Evolutionary conservation across 768 basidiomycete species (phyloP).

Genomic region (Naematelia aurantialba): DNA sequence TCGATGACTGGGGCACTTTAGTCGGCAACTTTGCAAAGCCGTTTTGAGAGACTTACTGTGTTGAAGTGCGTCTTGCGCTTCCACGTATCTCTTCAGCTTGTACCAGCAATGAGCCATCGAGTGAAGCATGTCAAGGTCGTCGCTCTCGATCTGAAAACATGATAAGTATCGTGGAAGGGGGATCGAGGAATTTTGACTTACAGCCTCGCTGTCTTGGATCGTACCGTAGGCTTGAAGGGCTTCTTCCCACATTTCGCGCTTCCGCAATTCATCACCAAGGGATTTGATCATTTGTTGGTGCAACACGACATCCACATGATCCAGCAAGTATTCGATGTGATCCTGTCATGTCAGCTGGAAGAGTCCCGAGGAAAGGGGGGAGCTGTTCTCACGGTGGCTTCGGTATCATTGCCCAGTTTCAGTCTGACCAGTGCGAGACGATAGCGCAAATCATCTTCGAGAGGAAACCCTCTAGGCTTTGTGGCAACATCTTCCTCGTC

Average conservation of each 20-base stretch:
- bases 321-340: constrained; percentile 69
- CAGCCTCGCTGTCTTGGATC: constrained; percentile 69
- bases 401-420: constrained; percentile 70
- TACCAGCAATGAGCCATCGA: constrained; percentile 80
- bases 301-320: constrained; percentile 64
- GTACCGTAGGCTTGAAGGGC: constrained; percentile 76
- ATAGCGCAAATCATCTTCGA: constrained; percentile 76
- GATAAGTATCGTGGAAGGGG: neutral
- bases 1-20: constrained; percentile 59
- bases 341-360: constrained; percentile 54
- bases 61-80: constrained; percentile 78
- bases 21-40: neutral
- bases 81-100: constrained; percentile 67
- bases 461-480: constrained; percentile 58
- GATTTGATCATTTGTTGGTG: constrained; percentile 76
- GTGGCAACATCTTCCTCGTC: constrained; percentile 55
- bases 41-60: constrained; percentile 57
- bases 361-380: neutral
- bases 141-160: constrained; percentile 58
- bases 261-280: constrained; percentile 79
- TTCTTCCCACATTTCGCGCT: constrained; percentile 68
- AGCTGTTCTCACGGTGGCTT: constrained; percentile 73
- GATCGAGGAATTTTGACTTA: constrained; percentile 50
- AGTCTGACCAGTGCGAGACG: constrained; percentile 77
- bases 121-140: constrained; percentile 24